Evolutionary conservation across 2,329 filamentous ascomycete species (phyloP), one percentile per base, ranked within the genome.

Genomic region (Aspergillus puulaauensis): DNA sequence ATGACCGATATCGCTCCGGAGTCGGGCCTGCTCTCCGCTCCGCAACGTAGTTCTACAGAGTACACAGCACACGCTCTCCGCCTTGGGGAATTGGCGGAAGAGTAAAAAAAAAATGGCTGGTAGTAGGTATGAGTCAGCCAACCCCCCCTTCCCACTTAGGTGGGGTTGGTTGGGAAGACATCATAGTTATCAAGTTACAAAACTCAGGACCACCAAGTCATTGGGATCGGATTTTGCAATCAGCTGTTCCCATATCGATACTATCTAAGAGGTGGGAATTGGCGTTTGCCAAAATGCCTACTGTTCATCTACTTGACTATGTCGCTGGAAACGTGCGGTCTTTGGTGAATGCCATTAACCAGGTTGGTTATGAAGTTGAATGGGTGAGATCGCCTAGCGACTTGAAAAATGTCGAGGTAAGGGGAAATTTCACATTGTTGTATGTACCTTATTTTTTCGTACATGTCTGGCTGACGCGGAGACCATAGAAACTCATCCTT

Each of bases 311-410:
- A 39, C 80, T 88, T 53, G 86, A 98, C 79, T 98, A 97, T 74
- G 93, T 97, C 65, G 93, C 95, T 61, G 95, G 95, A 71, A 99
- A 99, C 76, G 88, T 99, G 67, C 89, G 93, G 64, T 97, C 93
- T 63, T 85, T 99, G 68, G 93, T 93, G 72, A 99, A 99, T 81
- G 95, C 93, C 68, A 96, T 99, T 70, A 93, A 99, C 76, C 96
- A 95, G 77, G 84, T 93, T 58, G 95, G 95, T 61, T 98, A 93
- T 74, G 85, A 90, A 45, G 91, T 99, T 47, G 90, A 95, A 79
- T 98, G 93, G 95, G 83, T 99, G 65, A 89, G 83, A 68, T 86
- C 86, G 35, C 95, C 95, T 4, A 86, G 90, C 66, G 92, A 98
- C 75, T 86, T 99, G 54, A 79, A 86, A 61, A 86, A 88, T 67